Base-by-base conservation (phyloP, 352 stramenopile genomes). In the Chrysophaeum taylorii region DNA sequence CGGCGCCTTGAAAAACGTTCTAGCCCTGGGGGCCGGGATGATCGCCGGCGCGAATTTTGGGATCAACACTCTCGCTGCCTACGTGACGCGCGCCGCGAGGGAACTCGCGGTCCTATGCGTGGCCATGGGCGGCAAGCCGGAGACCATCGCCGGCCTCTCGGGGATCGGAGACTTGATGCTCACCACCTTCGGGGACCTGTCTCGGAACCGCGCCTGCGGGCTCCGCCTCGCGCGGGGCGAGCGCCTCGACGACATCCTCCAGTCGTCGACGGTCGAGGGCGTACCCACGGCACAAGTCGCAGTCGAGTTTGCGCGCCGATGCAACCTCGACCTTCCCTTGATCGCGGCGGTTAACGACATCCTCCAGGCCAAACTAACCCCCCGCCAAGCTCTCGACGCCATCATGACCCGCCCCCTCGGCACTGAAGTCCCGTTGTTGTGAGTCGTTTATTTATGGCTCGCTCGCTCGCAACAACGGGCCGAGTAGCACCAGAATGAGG, bases 21-120 rank as follows among this genome's bases (percentile, higher is more conserved):
- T 97, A 61, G 92, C 92, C 15, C 94, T 98, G 41, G 92, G 89
- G 45, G 89, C 89, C n/a, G 92, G 92, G 9, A 94, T 96, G 81
- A 88, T 96, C 69, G 87, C 95, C 70, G 92, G 91, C 41, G 84
- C 92, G 27, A 91, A 90, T 38, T 90, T 93, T 54, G 89, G 89
- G 48, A 94, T 92, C 75, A 98, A 97, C 73, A 95, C 91, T 35
- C 81, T 95, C 36, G 87, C 92, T 0, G 90, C 88, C 16, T 92
- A 90, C 68, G 88, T 98, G 45, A 96, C 89, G 25, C 84, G 90
- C 63, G 91, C 86, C 54, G 91, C 83, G 16, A 76, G 89, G 16
- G 91, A 97, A 81, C 82, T 97, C 25, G 84, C 89, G 68, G 88
- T 90, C 73, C 83, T 96, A 31, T 92, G 86, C 61, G 78, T 96